phyloP scores from a whole-genome alignment of 1,284 basidiomycete genomes.

The Melampsora larici-populina region DNA sequence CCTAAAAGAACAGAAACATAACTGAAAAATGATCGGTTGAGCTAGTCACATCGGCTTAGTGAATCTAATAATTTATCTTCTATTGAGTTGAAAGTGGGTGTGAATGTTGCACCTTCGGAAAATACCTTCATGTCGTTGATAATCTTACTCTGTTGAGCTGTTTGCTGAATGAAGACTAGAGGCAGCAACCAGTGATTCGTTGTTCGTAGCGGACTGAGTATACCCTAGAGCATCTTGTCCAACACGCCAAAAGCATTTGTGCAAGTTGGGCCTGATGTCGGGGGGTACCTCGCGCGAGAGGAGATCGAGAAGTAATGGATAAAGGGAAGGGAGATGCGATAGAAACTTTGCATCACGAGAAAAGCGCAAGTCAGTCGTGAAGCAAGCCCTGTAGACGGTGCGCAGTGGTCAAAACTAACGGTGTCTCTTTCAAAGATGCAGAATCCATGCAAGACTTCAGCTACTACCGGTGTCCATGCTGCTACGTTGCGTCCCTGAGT shows the following conservation, averaged over 20 bases:
- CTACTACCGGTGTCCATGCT: conserved; percentile 96
- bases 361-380: neutral
- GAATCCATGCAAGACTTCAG: conserved; percentile 86
- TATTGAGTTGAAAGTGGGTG: too few species aligned
- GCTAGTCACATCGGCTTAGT: too few species aligned
- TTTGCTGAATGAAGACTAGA: neutral
- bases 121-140: too few species aligned
- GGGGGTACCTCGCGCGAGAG: conserved; percentile 16
- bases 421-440: conserved; percentile 81
- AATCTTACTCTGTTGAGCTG: neutral
- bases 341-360: conserved; percentile 10
- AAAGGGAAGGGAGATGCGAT: conserved; percentile 15
- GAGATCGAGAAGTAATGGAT: conserved; percentile 30
- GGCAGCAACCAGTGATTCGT: neutral
- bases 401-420: conserved; percentile 59
- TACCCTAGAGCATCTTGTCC: conserved; percentile 18
- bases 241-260: conserved; percentile 34
- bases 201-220: neutral
- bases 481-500: conserved; percentile 91
- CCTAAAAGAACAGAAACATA: too few species aligned
- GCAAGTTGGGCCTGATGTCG: conserved; percentile 24
- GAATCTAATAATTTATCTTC: too few species aligned
- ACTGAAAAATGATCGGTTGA: too few species aligned
- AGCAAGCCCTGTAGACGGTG: neutral
- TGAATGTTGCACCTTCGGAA: too few species aligned